Conservation (phyloP, 148 eudicot genomes). For the Rhododendron mucronatum region DNA sequence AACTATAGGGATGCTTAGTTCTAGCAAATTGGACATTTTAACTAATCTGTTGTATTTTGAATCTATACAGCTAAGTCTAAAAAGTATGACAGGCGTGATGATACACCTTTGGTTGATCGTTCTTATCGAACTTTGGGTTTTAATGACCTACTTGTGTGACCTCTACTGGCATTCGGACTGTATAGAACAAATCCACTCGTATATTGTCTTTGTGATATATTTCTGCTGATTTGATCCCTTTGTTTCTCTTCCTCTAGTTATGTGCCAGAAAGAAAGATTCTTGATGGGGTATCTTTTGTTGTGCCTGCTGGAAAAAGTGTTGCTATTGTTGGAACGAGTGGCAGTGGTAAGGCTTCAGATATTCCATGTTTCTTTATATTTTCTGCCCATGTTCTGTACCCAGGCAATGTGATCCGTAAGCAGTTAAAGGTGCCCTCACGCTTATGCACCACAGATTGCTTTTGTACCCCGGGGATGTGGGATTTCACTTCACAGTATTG, state of each 20-base stretch:
- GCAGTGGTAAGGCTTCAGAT: conserved; percentile 72
- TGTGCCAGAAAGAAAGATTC: conserved; percentile 82
- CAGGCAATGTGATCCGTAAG: neutral
- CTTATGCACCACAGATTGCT: neutral
- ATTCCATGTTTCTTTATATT: neutral
- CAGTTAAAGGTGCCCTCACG: neutral
- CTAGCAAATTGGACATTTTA: neutral
- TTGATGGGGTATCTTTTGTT: conserved; percentile 87
- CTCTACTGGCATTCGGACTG: neutral
- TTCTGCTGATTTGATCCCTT: conserved; percentile 14
- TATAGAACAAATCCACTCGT: neutral
- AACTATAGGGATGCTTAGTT: neutral
- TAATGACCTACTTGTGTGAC: neutral
- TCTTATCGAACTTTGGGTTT: neutral
- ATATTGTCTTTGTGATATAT: neutral
- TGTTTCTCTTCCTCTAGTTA: conserved; percentile 46
- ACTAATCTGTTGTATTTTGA: neutral
- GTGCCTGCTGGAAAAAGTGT: conserved; percentile 93
- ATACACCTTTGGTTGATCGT: neutral
- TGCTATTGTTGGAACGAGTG: conserved; percentile 98
- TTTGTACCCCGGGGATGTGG: neutral
- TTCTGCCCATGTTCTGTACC: neutral
- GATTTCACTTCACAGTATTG: neutral
- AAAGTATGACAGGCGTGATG: neutral
- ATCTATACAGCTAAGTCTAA: neutral